Conservation (phyloP, 148 eudicot species). For the Silene latifolia region DNA sequence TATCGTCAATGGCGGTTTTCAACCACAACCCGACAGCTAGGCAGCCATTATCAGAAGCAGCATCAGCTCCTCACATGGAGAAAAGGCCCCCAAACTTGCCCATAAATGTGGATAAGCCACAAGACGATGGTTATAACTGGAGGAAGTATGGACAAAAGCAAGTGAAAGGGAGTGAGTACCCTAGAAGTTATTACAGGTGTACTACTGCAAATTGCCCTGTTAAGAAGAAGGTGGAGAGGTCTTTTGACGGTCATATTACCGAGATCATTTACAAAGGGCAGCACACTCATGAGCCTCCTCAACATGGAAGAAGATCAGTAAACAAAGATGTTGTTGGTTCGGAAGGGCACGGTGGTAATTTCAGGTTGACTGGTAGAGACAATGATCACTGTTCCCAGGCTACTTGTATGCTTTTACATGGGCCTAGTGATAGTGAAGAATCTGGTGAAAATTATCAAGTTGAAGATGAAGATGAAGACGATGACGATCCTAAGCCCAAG, state of each 20-base stretch:
- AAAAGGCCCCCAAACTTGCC: constrained; percentile 20
- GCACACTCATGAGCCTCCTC: constrained; percentile 68
- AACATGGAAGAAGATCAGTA: constrained; percentile 28
- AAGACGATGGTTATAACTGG: constrained; percentile 79
- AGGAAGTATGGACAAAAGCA: constrained; percentile 89
- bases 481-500: constrained; percentile 38
- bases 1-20: constrained; percentile 17
- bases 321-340: constrained; percentile 15
- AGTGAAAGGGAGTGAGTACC: constrained; percentile 78
- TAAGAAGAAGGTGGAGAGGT: constrained; percentile 78
- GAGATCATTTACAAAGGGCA: constrained; percentile 84
- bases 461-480: constrained; percentile 35
- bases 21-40: background rate
- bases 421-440: constrained; percentile 45
- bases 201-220: constrained; percentile 66
- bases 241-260: constrained; percentile 61
- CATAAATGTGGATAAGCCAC: constrained; percentile 51
- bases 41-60: constrained; percentile 7
- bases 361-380: constrained; percentile 12
- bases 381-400: constrained; percentile 26
- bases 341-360: too few relatives aligned
- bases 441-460: constrained; percentile 28
- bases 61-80: background rate
- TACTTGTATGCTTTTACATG: constrained; percentile 32
- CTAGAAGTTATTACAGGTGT: constrained; percentile 79